Evolutionary conservation across 73 alveolate genomes (phyloP), one percentile per base, ranked within the genome.

Genomic region (Blepharisma japonicum): DNA sequence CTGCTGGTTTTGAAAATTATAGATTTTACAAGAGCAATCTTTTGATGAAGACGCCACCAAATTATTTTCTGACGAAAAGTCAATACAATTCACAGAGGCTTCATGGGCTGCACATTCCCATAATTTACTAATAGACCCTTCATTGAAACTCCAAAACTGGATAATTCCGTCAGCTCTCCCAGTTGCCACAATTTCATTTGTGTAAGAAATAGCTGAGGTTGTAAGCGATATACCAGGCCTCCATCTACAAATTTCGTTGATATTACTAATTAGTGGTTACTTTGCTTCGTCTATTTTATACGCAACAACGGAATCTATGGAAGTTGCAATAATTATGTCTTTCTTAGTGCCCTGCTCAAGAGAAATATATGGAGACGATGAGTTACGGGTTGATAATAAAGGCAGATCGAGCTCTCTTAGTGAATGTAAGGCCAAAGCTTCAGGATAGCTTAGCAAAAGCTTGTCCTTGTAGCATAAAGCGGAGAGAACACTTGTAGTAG

Each of bases 21-120:
- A 61, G 32, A 80, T 50, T 45, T 25, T 21, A 45, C 87, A 80
- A 6, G 66, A 21, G 32, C 80, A 20, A 48, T 80, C 87, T 6
- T 6, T 54, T 6, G 66, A 68, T 6, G 87, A 68, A 6, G 78
- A 56, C 49, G 56, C 79, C 56, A 80, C 5, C 25, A 71, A 45
- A 8, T 80, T 66, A 6, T 71, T 56, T 48, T 80, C 83, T 27
- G 55, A 80, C n/a, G 70, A 68, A 45, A 80, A n/a, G 38, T 80
- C 87, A 6, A 80, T 14, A 56, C 50, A 48, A 14, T n/a, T 48
- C 25, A 80, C 39, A 23, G 74, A 39, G 23, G 61, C 80, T 32
- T 42, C 20, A 68, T 80, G 87, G 14, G 14, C 11, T 32, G 42
- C 42, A 25, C 23, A 61, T 18, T 14, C 14, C 11, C 14, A 61